These are phyloP conservation scores for California macrophylla DNA, from an alignment of 441 rosid species.

Conservation along the genomic window DNA sequence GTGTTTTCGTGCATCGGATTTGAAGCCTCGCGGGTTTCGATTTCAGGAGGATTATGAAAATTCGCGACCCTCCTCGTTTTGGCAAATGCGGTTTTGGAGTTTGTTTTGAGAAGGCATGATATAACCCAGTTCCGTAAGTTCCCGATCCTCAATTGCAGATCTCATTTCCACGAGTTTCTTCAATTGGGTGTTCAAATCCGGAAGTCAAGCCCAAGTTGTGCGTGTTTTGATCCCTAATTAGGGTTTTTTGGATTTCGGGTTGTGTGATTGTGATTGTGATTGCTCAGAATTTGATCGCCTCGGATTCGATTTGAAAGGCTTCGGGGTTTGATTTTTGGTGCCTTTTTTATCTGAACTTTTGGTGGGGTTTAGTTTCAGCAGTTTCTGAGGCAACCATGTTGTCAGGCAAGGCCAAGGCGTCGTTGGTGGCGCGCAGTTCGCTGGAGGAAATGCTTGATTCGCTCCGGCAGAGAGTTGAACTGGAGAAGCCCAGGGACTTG, in stretches of 20 bases:
- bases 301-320: not conserved
- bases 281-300: not conserved
- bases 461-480: constrained; percentile 58
- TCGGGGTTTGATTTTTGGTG: not conserved
- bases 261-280: not conserved
- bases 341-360: too few relatives aligned
- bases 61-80: not conserved
- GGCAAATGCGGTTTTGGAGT: not conserved
- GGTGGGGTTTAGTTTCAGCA: not conserved
- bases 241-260: not conserved
- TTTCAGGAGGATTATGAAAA: not conserved
- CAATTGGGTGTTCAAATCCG: not conserved
- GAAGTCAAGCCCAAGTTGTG: not conserved
- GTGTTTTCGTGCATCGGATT: not conserved
- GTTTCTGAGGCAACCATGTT: not conserved
- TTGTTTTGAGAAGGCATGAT: constrained; percentile 3
- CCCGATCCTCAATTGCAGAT: not conserved
- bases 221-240: not conserved
- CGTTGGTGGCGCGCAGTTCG: constrained; percentile 54
- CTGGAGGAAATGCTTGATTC: constrained; percentile 91
- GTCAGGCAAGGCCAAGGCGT: constrained; percentile 7
- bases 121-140: not conserved
- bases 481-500: constrained; percentile 59
- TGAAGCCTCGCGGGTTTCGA: not conserved
- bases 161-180: not conserved